These are phyloP conservation scores for Solanum chilense DNA, from an alignment of 257 asterid species.

Conservation along the genomic window DNA sequence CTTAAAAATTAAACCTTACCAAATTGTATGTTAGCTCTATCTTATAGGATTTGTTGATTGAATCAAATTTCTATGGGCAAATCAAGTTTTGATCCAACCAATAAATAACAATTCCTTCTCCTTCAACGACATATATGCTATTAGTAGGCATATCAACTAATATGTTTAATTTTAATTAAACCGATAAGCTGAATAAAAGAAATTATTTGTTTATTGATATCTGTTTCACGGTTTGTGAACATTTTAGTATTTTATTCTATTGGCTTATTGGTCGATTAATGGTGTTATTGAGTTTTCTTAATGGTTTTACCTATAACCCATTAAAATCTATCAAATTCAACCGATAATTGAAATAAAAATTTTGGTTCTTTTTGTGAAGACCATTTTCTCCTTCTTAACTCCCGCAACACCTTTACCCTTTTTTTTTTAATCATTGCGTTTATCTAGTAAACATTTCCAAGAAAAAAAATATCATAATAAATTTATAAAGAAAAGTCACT, in stretches of 20 bases:
- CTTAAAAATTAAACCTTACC: not conserved
- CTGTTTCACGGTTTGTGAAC: not conserved
- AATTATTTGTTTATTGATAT: not conserved
- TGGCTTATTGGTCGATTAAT: not conserved
- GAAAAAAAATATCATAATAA: not conserved
- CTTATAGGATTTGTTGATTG: not conserved
- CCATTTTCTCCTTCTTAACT: not conserved
- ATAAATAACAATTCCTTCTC: not conserved
- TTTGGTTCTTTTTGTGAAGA: not conserved
- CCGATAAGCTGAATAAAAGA: not conserved
- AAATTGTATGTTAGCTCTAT: not conserved
- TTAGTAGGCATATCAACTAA: not conserved
- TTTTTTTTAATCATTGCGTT: not conserved
- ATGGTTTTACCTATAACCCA: not conserved
- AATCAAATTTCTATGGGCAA: not conserved
- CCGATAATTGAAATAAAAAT: not conserved
- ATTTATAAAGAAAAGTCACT: not conserved
- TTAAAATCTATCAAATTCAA: not conserved
- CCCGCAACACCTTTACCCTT: not conserved
- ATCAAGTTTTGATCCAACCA: not conserved
- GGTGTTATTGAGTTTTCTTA: too few species aligned
- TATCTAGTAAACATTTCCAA: not conserved
- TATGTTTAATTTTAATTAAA: not conserved
- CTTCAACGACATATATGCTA: not conserved
- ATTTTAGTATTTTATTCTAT: not conserved